These are phyloP conservation scores for Rhodotorula paludigena DNA, from an alignment of 768 basidiomycete species.

Conservation along the genomic window DNA sequence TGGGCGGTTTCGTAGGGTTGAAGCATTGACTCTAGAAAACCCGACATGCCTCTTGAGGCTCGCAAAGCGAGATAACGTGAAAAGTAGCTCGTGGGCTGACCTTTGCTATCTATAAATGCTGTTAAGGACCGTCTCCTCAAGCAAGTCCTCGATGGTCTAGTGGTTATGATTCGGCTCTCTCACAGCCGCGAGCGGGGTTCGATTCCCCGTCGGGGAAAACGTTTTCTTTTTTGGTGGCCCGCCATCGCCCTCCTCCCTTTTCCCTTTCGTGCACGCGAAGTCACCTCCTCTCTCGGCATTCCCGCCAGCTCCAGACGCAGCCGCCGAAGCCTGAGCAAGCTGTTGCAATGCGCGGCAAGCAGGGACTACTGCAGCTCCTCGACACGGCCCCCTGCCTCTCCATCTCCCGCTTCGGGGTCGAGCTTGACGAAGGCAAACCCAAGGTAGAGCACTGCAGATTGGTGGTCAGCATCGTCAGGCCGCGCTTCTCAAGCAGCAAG, in stretches of 20 bases:
- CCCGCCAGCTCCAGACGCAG: not conserved
- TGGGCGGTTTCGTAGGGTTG: no score
- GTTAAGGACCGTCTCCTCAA: no score
- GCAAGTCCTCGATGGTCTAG: no score
- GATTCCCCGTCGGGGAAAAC: slow-evolving; percentile 9
- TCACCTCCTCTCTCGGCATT: not conserved
- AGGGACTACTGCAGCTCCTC: not conserved
- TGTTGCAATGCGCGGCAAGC: not conserved
- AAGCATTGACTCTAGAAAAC: no score
- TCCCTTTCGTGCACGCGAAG: no score
- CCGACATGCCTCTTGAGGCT: no score
- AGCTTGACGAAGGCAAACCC: slow-evolving; percentile 34
- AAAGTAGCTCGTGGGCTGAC: no score
- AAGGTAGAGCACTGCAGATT: slow-evolving; percentile 28
- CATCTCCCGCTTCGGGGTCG: not conserved
- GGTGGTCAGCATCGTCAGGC: not conserved
- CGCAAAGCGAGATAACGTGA: no score
- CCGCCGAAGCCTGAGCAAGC: not conserved
- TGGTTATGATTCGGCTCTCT: no score
- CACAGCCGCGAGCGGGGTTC: no score
- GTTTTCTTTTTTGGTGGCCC: not conserved
- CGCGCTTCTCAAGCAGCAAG: not conserved
- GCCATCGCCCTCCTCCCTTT: not conserved
- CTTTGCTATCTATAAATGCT: no score
- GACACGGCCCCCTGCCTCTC: not conserved